Conservation (phyloP, 169 alveolate species). For the Cryptosporidium bovis region DNA sequence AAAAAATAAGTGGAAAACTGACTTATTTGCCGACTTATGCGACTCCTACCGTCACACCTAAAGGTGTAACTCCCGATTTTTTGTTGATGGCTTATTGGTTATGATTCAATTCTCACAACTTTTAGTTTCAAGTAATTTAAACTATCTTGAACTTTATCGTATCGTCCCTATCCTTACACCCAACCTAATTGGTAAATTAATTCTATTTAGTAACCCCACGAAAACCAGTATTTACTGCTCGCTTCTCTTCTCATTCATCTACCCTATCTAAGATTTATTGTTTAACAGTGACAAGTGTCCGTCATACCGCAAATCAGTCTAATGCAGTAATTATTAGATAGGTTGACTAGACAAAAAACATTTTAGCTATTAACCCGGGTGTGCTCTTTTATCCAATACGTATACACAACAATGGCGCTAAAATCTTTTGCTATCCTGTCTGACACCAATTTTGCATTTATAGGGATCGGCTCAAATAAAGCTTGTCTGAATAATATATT, state of each 20-base stretch:
- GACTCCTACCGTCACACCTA: too few relatives aligned
- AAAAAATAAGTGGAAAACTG: too few relatives aligned
- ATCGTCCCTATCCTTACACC: too few relatives aligned
- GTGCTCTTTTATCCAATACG: constrained; percentile 57
- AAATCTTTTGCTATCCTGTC: not conserved
- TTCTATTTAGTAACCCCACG: constrained; percentile 53
- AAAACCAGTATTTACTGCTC: not conserved
- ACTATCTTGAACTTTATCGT: too few relatives aligned
- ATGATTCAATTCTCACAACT: too few relatives aligned
- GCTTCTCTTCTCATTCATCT: constrained; percentile 46
- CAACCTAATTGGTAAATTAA: too few relatives aligned
- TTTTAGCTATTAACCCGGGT: constrained; percentile 13
- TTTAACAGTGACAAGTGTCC: constrained; percentile 66
- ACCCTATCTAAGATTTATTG: constrained; percentile 69
- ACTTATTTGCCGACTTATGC: too few relatives aligned
- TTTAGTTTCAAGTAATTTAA: too few relatives aligned
- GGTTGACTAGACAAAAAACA: constrained; percentile 2
- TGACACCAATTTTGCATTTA: too few relatives aligned
- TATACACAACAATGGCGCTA: constrained; percentile 58
- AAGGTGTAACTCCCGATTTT: too few relatives aligned
- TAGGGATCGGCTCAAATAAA: not conserved
- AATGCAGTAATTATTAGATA: constrained; percentile 74
- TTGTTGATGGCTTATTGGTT: too few relatives aligned
- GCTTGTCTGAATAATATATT: too few relatives aligned
- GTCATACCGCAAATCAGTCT: constrained; percentile 75